Percentiles rank a stretch among this genome's conserved stretches.
phyloP scores from a whole-genome alignment of 257 asterid species.

The Mentha longifolia region DNA sequence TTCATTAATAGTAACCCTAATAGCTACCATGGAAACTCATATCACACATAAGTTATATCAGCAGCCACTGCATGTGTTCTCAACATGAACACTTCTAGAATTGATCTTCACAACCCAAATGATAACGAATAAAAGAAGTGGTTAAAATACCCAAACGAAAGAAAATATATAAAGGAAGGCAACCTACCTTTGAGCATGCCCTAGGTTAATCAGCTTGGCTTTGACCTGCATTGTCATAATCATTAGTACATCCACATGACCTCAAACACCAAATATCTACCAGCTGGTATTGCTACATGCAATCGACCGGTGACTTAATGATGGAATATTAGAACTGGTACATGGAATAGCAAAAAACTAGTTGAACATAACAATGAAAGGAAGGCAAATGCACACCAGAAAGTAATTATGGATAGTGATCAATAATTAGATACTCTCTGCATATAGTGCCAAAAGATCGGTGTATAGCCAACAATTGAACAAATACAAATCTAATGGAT shows the following conservation, averaged over 20 bases:
- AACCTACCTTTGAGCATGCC: slow-evolving; percentile 87
- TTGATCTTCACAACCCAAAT: not conserved
- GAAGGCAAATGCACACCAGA: slow-evolving; percentile 9
- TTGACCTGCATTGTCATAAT: slow-evolving; percentile 64
- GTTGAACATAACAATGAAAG: slow-evolving; percentile 9
- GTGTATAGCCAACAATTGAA: not conserved
- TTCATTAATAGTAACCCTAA: not conserved
- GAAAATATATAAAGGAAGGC: not conserved
- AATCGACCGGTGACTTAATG: not conserved
- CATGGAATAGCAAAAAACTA: slow-evolving; percentile 1
- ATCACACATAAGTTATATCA: not conserved
- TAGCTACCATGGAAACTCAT: slow-evolving; percentile 7
- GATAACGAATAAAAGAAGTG: not conserved
- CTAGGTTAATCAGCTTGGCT: slow-evolving; percentile 77
- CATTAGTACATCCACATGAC: slow-evolving; percentile 27
- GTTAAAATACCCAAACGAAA: slow-evolving; percentile 2
- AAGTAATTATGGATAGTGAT: not conserved
- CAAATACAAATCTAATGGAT: not conserved
- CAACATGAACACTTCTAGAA: slow-evolving; percentile 24
- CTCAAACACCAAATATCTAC: slow-evolving; percentile 21
- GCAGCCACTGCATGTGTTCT: not conserved
- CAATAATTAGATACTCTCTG: not conserved
- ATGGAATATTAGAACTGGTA: slow-evolving; percentile 6
- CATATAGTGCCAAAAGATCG: not conserved
- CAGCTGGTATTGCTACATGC: not conserved